Evolutionary conservation across 2,329 filamentous ascomycete species (phyloP), one percentile per base, ranked within the genome.

Genomic region (Raffaelea arxii): DNA sequence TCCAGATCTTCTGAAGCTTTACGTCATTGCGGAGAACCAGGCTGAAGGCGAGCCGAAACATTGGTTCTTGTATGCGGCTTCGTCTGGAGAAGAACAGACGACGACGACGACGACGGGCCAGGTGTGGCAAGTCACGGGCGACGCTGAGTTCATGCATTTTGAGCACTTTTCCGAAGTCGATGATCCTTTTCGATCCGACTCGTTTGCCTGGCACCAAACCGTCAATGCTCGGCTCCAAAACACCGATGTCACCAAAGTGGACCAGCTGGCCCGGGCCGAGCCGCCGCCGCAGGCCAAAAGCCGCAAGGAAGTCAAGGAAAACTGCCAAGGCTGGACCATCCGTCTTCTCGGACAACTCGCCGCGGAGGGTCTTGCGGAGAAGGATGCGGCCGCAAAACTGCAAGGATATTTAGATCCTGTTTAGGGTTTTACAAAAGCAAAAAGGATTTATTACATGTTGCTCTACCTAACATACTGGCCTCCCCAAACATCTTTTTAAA

Each of bases 261-360:
- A 41, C 25, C 5, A 24, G 2, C 14, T 36, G 21, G 44, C 38
- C 23, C 44, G 19, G 6, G 22, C 10, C 9, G 44, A 41, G 44
- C 44, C 27, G 12, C 25, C 38, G 11, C 37, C 44, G 10, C 25
- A 23, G 25, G 44, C 44, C 11, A 32, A n/a, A 6, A 46, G 18
- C 25, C 39, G 39, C 44, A 41, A 36, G 16, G 44, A 41, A n/a
- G 44, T 46, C 18, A 25, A 1, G 21, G 44, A 46, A 16, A 46
- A 46, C 23, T 46, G 44, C 27, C 44, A 46, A 14, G 38, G 37
- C 27, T 41, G 44, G 44, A 27, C 44, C 11, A 25, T 46, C 3
- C 25, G 44, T 2, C 23, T 46, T 21, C 37, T 46, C 3, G 3
- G 11, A 25, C 36, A 18, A 16, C 38, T 46, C 10, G 25, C 21